phyloP scores from a whole-genome alignment of 495 filamentous ascomycete species.

The Aspergillus biplanus region DNA sequence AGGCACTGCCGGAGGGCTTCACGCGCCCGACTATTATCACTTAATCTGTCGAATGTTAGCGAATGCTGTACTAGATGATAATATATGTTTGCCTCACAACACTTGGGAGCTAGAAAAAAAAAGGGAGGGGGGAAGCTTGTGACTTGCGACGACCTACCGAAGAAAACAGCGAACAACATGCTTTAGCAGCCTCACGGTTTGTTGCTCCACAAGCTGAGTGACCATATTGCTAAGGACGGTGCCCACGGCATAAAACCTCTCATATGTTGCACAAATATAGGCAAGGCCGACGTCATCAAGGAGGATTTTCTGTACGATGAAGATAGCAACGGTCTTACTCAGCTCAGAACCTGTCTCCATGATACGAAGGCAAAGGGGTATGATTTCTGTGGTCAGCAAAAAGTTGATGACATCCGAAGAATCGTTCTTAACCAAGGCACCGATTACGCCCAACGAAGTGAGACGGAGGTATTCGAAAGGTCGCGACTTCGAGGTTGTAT shows the following conservation, averaged over 20 bases:
- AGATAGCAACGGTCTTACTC: conserved; percentile 98
- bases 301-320: conserved; percentile 99
- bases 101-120: background rate
- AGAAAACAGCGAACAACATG: conserved; percentile 98
- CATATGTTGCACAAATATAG: conserved; percentile 99
- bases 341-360: conserved; percentile 99
- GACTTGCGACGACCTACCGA: conserved; percentile 57
- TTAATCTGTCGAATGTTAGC: conserved; percentile 62
- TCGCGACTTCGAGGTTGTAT: conserved; percentile 97
- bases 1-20: conserved; percentile 97
- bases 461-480: conserved; percentile 98
- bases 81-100: background rate
- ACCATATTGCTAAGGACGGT: conserved; percentile 99
- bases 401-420: conserved; percentile 99
- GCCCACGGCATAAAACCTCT: conserved; percentile 98
- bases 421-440: conserved; percentile 98
- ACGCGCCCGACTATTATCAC: conserved; percentile 93
- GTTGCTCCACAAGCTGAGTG: conserved; percentile 92
- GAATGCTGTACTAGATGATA: conserved; percentile 3
- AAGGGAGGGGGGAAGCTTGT: background rate
- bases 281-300: conserved; percentile 96
- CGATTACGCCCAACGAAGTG: conserved; percentile 97
- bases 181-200: conserved; percentile 94
- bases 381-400: conserved; percentile 97
- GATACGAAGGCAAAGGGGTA: conserved; percentile 94